Evolutionary conservation across 2,329 filamentous ascomycete species (phyloP).

Genomic region (Fusarium ambrosium): DNA sequence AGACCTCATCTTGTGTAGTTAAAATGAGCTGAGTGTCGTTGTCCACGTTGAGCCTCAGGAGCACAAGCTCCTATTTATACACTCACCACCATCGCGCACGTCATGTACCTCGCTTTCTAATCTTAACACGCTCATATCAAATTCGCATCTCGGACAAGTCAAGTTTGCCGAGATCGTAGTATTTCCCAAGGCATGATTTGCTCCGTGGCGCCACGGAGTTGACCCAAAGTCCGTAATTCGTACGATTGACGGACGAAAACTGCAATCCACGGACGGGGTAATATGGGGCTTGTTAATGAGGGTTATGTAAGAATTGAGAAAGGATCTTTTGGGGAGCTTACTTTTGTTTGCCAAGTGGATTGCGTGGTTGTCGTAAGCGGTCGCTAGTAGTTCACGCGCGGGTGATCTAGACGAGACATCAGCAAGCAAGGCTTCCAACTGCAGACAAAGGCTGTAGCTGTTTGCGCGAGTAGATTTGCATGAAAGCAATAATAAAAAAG

Average conservation of each 20-base stretch:
- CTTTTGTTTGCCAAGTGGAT: not conserved
- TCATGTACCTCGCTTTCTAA: not conserved
- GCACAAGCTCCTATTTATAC: not conserved
- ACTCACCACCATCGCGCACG: not conserved
- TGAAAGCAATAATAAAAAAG: not conserved
- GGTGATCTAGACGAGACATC: not conserved
- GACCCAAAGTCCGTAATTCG: not conserved
- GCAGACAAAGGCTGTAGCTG: not conserved
- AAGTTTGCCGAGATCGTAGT: not conserved
- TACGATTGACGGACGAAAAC: slow-evolving; percentile 3
- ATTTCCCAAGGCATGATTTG: not conserved
- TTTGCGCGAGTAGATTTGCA: not conserved
- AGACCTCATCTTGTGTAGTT: not conserved
- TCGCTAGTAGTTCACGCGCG: not conserved
- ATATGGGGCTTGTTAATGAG: not conserved
- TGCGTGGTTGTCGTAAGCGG: not conserved
- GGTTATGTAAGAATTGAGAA: not conserved
- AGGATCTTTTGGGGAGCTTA: not conserved
- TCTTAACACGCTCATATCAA: not conserved
- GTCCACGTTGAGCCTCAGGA: not conserved
- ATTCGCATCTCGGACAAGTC: not conserved
- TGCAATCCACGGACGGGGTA: not conserved
- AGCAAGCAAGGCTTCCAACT: not conserved
- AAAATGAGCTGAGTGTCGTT: not conserved
- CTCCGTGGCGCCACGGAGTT: not conserved